Evolutionary conservation across 2,329 filamentous ascomycete genomes (phyloP).

Genomic region (Dryadomyces quercus-mongolicae): DNA sequence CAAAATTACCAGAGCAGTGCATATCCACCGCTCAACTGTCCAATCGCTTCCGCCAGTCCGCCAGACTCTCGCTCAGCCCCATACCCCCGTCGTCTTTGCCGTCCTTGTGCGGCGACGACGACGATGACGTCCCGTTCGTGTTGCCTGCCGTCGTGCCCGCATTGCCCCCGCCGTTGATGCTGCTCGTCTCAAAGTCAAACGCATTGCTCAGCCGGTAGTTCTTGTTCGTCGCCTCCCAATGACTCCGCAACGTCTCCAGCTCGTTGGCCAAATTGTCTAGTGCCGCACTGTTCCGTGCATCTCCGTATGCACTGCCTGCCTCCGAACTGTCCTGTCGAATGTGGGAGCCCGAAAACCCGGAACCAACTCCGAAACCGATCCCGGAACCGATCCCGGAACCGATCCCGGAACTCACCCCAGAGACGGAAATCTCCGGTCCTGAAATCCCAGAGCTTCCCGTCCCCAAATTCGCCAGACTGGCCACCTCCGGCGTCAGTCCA

Average conservation of each 20-base stretch:
- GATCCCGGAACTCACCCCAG: no score
- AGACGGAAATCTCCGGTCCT: no score
- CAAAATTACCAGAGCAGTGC: background rate
- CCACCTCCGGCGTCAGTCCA: conserved; percentile 10
- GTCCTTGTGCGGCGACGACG: conserved; percentile 10
- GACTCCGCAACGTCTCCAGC: conserved; percentile 75
- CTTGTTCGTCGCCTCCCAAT: conserved; percentile 95
- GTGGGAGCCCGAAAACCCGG: conserved; percentile 19
- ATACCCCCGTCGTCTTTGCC: conserved; percentile 31
- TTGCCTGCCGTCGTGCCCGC: conserved; percentile 7
- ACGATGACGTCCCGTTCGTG: background rate
- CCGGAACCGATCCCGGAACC: no score
- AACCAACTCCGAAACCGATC: no score
- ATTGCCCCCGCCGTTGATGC: conserved; percentile 3
- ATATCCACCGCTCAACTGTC: conserved; percentile 28
- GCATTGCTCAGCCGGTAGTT: conserved; percentile 84
- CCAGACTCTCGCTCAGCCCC: conserved; percentile 58
- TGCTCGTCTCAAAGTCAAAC: conserved; percentile 64
- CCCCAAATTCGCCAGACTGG: background rate
- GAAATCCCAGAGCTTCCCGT: no score
- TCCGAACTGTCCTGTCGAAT: conserved; percentile 45
- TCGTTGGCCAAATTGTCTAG: conserved; percentile 87
- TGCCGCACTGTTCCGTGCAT: conserved; percentile 50
- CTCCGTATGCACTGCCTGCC: conserved; percentile 50
- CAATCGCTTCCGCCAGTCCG: conserved; percentile 69